Evolutionary conservation across 2,329 filamentous ascomycete species (phyloP), one percentile per base, ranked within the genome.

Genomic region (Trichocomaceae sp.): DNA sequence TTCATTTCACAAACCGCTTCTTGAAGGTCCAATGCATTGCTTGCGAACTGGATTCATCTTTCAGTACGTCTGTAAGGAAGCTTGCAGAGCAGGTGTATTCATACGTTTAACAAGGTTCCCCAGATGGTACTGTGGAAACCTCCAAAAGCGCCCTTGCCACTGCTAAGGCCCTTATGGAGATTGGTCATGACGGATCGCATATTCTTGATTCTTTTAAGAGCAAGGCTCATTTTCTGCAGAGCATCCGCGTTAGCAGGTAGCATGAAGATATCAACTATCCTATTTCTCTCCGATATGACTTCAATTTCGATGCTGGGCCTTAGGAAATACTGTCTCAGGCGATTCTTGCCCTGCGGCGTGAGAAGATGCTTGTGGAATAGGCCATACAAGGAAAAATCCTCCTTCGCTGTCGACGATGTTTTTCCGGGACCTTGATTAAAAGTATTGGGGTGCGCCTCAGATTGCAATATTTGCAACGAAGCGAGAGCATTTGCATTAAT

Each of bases 381-480:
- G 0, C 88, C 91, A 67, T 87, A 96, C 0, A 96, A 74, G 0
- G 89, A 97, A 1, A 93, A 77, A 15, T 83, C 87, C 72, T 95
- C 90, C 68, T 92, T 96, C 0, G 81, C 80, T 19, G 81, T 84
- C 1, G 80, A 83, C 23, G 76, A 79, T 29, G 77, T 77, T 59
- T 76, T 81, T 6, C 78, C 80, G 2, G 84, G 82, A 0, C 87
- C 87, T 71, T 87, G 85, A 62, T 85, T 87, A 59, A 92, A 87
- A 47, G 82, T 84, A 64, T 90, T 90, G 4, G 89, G 91, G 68
- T 95, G 90, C 10, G 82, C 82, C 67, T 96, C 91, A 1, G 86
- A 83, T 54, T 87, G 85, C 23, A 96, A 77, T 26, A 99, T 88
- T 63, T 96, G 92, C 8, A 99, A 79, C 1, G 90, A 90, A 13